phyloP scores from a whole-genome alignment of 371 early-diverging fungal genomes.

The Mycotypha africana region DNA sequence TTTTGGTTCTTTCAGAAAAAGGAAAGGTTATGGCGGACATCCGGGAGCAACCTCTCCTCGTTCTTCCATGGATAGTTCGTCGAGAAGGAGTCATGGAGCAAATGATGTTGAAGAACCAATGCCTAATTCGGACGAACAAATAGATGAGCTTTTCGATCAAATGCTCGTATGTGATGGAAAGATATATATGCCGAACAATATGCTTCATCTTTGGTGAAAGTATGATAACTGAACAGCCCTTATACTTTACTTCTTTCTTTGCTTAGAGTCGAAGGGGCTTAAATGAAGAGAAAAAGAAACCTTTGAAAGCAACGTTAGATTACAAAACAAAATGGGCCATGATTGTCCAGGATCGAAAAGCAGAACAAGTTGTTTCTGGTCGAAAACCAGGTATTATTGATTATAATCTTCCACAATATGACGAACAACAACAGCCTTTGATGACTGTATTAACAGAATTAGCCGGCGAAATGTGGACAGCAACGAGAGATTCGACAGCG shows the following conservation, averaged over 20 bases:
- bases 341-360: slow-evolving; percentile 37
- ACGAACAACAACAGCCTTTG: slow-evolving; percentile 25
- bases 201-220: too few relatives aligned
- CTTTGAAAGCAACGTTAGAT: slow-evolving; percentile 25
- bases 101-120: slow-evolving; percentile 16
- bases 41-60: slow-evolving; percentile 14
- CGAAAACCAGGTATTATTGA: slow-evolving; percentile 2
- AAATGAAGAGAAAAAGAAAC: slow-evolving; percentile 23
- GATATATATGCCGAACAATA: too few relatives aligned
- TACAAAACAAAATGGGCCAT: slow-evolving; percentile 41
- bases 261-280: slow-evolving; percentile 26
- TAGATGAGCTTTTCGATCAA: slow-evolving; percentile 40
- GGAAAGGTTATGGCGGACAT: slow-evolving; percentile 1
- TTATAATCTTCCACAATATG: slow-evolving; percentile 3
- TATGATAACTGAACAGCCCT: too few relatives aligned
- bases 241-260: background rate
- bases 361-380: slow-evolving; percentile 26
- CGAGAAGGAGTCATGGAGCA: slow-evolving; percentile 12
- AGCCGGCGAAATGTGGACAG: slow-evolving; percentile 41
- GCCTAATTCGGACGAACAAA: slow-evolving; percentile 26
- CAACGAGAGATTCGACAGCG: slow-evolving; percentile 33
- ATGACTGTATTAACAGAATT: slow-evolving; percentile 36
- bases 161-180: slow-evolving; percentile 29
- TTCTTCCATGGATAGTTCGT: slow-evolving; percentile 16
- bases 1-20: slow-evolving; percentile 19